Percentiles rank a stretch among this genome's conserved stretches.
Evolutionary conservation across 768 basidiomycete species (phyloP).

Genomic region (Sarcodon sp.): DNA sequence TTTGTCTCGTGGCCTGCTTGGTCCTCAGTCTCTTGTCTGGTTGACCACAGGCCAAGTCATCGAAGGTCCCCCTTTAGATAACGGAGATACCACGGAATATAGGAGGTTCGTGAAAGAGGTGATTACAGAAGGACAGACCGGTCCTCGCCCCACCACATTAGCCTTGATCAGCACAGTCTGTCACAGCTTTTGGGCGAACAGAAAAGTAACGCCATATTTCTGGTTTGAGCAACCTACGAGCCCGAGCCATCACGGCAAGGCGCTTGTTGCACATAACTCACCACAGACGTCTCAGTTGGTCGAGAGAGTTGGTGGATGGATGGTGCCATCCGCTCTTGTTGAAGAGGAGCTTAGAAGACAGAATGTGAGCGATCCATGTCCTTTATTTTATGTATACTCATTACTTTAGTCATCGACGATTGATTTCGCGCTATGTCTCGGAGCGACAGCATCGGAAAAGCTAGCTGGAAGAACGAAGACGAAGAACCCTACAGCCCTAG

Average conservation of each 20-base stretch:
- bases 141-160: constrained; percentile 83
- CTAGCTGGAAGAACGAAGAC: constrained; percentile 73
- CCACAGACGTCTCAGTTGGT: constrained; percentile 75
- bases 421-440: constrained; percentile 89
- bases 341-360: constrained; percentile 94
- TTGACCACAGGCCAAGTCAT: constrained; percentile 77
- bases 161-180: constrained; percentile 76
- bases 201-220: constrained; percentile 60
- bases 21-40: constrained; percentile 90
- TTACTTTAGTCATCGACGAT: constrained; percentile 81
- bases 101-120: constrained; percentile 92
- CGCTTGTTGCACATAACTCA: constrained; percentile 54
- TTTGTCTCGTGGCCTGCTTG: constrained; percentile 82
- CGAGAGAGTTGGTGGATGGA: constrained; percentile 83
- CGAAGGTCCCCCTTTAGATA: constrained; percentile 83
- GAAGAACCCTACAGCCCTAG: constrained; percentile 48
- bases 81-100: constrained; percentile 92
- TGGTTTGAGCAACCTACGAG: constrained; percentile 62
- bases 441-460: constrained; percentile 75
- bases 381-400: neutral
- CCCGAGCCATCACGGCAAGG: constrained; percentile 27
- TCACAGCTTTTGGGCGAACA: constrained; percentile 70
- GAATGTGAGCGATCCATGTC: constrained; percentile 51
- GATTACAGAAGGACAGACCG: constrained; percentile 89
- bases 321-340: constrained; percentile 70